Percentiles rank a stretch among this genome's conserved stretches.
Conservation (phyloP, 2,329 filamentous ascomycete species). For the Zymoseptoria pseudotritici region DNA sequence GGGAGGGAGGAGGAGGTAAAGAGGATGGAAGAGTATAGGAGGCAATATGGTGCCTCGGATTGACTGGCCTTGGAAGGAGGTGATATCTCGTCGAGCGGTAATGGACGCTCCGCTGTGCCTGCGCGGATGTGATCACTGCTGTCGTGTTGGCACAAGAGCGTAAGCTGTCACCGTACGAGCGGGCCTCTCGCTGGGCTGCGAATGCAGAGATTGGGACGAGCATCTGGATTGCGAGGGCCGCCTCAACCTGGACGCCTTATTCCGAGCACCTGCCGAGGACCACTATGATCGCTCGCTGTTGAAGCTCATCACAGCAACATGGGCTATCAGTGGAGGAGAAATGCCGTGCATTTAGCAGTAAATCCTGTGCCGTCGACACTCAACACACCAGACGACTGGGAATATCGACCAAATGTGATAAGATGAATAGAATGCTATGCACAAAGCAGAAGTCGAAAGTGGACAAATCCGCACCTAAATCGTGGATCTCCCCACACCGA, state of each 20-base stretch:
- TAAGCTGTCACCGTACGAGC: background rate
- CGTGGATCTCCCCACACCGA: background rate
- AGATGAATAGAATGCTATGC: background rate
- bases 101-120: background rate
- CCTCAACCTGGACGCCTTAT: background rate
- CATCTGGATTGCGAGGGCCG: background rate
- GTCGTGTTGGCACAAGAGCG: background rate
- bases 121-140: background rate
- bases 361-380: background rate
- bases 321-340: too few relatives aligned
- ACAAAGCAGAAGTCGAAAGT: background rate
- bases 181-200: background rate
- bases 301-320: too few relatives aligned
- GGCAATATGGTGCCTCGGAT: slow-evolving; percentile 29
- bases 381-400: background rate
- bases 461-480: background rate
- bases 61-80: slow-evolving; percentile 7
- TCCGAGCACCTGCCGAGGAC: background rate
- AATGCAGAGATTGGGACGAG: background rate
- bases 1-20: slow-evolving; percentile 40
- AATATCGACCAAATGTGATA: background rate
- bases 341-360: too few relatives aligned
- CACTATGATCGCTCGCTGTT: background rate
- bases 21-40: slow-evolving; percentile 66
- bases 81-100: background rate